These are phyloP conservation scores for Lithospermum erythrorhizon DNA, from an alignment of 257 asterid species.

Conservation along the genomic window DNA sequence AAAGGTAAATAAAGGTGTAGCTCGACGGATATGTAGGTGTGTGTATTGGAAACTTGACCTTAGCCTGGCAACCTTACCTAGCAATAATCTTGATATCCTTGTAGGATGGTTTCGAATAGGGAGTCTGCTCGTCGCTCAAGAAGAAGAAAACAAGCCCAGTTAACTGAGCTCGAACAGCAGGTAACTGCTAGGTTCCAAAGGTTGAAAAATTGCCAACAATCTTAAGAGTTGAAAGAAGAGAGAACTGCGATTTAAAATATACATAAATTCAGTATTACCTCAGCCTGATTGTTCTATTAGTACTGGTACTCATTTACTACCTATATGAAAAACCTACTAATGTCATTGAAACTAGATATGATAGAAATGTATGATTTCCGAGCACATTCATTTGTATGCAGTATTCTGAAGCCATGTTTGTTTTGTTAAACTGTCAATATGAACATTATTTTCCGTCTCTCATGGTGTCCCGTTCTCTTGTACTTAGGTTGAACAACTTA, in stretches of 20 bases:
- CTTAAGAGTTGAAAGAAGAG: too few species aligned
- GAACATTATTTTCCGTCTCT: background rate
- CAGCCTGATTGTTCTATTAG: background rate
- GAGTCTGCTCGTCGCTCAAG: constrained; percentile 89
- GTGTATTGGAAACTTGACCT: background rate
- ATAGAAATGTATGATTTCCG: too few species aligned
- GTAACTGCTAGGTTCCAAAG: constrained; percentile 10
- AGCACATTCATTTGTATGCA: too few species aligned
- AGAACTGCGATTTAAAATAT: too few species aligned
- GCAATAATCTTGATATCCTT: constrained; percentile 4
- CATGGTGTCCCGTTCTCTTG: background rate
- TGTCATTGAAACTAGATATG: too few species aligned
- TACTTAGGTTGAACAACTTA: constrained; percentile 49
- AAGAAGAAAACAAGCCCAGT: constrained; percentile 68
- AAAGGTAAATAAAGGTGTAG: constrained; percentile 27
- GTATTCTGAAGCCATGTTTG: too few species aligned
- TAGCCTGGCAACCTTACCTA: background rate
- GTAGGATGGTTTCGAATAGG: constrained; percentile 74
- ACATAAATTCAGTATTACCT: background rate
- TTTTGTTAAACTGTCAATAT: background rate
- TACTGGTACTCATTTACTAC: background rate
- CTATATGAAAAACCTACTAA: constrained; percentile 16
- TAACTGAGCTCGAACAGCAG: constrained; percentile 71
- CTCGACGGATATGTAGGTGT: background rate
- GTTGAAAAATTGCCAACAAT: background rate